phyloP scores from a whole-genome alignment of 768 basidiomycete species.

The Kwoniella pini region DNA sequence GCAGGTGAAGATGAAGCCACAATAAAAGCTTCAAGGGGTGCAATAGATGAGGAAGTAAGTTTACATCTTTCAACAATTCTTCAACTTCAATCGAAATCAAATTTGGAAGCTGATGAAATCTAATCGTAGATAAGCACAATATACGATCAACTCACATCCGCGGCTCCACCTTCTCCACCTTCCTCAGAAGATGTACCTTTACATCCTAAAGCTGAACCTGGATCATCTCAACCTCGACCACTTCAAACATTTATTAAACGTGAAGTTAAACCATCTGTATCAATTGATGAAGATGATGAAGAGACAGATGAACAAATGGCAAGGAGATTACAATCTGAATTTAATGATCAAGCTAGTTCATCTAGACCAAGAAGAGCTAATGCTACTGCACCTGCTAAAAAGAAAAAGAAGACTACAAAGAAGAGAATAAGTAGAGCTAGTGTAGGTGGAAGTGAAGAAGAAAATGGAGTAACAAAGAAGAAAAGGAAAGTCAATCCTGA shows the following conservation, averaged over 20 bases:
- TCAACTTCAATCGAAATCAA: neutral
- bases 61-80: no score
- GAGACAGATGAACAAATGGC: slow-evolving; percentile 72
- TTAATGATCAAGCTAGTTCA: slow-evolving; percentile 58
- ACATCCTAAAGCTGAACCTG: slow-evolving; percentile 18
- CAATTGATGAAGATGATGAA: slow-evolving; percentile 55
- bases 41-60: slow-evolving; percentile 70
- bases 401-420: slow-evolving; percentile 22
- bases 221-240: slow-evolving; percentile 33
- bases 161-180: slow-evolving; percentile 4
- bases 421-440: slow-evolving; percentile 55
- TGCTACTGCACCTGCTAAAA: slow-evolving; percentile 20
- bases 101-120: neutral
- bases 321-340: slow-evolving; percentile 68
- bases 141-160: slow-evolving; percentile 41
- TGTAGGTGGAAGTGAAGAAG: slow-evolving; percentile 35
- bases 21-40: slow-evolving; percentile 67
- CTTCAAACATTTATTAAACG: slow-evolving; percentile 11
- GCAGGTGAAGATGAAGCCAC: slow-evolving; percentile 58
- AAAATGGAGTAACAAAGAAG: slow-evolving; percentile 44
- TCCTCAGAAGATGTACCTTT: slow-evolving; percentile 25
- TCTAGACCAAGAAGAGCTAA: slow-evolving; percentile 56
- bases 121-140: slow-evolving; percentile 36
- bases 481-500: slow-evolving; percentile 59
- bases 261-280: slow-evolving; percentile 13